phyloP scores from a whole-genome alignment of 2,329 filamentous ascomycete genomes.

The Trichoderma cornu-damae region DNA sequence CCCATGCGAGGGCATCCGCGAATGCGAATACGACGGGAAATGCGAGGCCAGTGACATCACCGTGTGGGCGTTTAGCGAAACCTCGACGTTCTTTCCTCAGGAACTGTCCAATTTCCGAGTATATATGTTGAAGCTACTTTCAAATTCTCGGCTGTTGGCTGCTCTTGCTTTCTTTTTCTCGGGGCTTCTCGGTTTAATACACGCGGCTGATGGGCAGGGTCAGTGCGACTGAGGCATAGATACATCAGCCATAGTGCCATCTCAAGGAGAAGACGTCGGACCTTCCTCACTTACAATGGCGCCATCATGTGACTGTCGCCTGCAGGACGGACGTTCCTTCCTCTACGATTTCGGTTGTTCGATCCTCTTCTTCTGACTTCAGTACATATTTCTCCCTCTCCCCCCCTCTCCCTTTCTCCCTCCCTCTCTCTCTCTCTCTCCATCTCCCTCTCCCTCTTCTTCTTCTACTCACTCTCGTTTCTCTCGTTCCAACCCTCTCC shows the following conservation, averaged over 20 bases:
- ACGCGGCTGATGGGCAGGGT: not conserved
- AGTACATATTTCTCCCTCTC: not conserved
- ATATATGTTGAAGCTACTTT: not conserved
- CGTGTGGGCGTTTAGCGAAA: not conserved
- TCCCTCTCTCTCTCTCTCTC: constrained; percentile 8
- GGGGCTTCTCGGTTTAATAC: not conserved
- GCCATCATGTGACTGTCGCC: not conserved
- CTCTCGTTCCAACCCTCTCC: constrained; percentile 16
- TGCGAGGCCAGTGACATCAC: not conserved
- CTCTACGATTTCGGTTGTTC: not conserved
- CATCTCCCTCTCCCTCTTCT: constrained; percentile 8
- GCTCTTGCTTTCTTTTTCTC: not conserved
- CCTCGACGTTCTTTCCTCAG: not conserved
- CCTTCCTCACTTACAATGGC: not conserved
- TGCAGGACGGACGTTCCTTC: not conserved
- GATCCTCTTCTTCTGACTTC: not conserved
- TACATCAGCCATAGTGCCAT: not conserved
- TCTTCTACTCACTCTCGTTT: constrained; percentile 15
- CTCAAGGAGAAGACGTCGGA: not conserved
- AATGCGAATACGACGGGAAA: not conserved
- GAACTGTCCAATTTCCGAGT: not conserved
- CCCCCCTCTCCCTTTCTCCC: constrained; percentile 17
- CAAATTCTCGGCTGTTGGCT: not conserved
- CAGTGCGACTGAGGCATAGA: not conserved
- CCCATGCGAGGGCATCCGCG: no score